phyloP scores from a whole-genome alignment of 2,329 filamentous ascomycete genomes.

The Fusarium musae region DNA sequence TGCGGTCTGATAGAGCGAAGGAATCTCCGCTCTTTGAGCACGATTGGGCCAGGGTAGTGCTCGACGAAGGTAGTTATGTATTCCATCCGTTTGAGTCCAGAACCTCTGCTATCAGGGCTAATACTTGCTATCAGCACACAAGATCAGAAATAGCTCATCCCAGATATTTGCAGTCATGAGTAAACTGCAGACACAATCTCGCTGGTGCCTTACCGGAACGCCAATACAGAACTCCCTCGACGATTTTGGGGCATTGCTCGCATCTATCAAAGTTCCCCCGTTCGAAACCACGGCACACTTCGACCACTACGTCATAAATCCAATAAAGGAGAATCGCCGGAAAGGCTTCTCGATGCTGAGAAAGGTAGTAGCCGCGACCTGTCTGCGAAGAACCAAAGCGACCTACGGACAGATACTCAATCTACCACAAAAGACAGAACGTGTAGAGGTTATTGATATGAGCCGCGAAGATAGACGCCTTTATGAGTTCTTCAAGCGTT shows the following conservation, averaged over 20 bases:
- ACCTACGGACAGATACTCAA: not conserved
- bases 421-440: not conserved
- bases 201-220: conserved; percentile 8
- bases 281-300: not conserved
- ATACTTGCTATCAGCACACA: not conserved
- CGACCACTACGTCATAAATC: not conserved
- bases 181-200: not conserved
- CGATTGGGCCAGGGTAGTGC: not conserved
- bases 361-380: not conserved
- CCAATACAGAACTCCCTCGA: conserved; percentile 10
- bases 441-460: not conserved
- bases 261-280: not conserved
- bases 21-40: not conserved
- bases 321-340: not conserved
- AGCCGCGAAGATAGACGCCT: not conserved
- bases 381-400: not conserved
- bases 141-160: not conserved
- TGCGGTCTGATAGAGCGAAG: not conserved
- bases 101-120: not conserved
- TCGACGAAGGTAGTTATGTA: not conserved
- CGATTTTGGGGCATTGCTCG: not conserved
- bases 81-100: not conserved
- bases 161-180: not conserved
- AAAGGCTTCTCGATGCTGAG: not conserved
- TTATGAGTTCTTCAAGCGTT: not conserved